Conservation (phyloP, 352 stramenopile genomes). For the Blastocystis sp. region DNA sequence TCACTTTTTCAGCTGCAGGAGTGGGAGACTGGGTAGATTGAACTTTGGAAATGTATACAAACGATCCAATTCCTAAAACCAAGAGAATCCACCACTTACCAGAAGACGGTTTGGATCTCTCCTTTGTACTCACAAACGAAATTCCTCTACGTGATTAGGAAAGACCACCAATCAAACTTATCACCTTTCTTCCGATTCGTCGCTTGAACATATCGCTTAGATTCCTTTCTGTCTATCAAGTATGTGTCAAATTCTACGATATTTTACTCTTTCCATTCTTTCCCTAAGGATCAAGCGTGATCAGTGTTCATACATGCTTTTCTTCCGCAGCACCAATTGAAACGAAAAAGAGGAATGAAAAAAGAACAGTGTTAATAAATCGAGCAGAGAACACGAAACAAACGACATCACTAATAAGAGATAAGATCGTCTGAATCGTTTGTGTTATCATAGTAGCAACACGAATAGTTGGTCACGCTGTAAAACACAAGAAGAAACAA, state of each 20-base stretch:
- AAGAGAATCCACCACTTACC: background rate
- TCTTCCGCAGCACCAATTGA: slow-evolving; percentile 18
- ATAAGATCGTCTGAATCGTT: background rate
- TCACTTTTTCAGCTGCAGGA: too few relatives aligned
- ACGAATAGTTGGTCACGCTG: background rate
- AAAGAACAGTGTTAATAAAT: background rate
- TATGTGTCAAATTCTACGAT: background rate
- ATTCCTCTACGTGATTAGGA: background rate
- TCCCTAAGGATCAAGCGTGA: background rate
- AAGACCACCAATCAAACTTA: too few relatives aligned
- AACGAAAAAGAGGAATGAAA: slow-evolving; percentile 1
- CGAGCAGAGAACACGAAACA: slow-evolving; percentile 13
- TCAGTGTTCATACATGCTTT: background rate
- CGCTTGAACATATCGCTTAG: background rate
- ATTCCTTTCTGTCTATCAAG: background rate
- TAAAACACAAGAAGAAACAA: background rate
- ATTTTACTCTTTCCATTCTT: background rate
- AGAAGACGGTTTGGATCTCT: background rate
- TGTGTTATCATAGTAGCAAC: background rate
- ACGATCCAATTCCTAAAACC: background rate
- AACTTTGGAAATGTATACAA: background rate
- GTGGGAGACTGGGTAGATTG: background rate
- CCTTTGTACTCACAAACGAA: background rate
- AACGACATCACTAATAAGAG: background rate
- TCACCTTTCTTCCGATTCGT: background rate